Evolutionary conservation across 192 early-diverging fungal genomes (phyloP).

Genomic region (Jimgerdemannia flammicorona): DNA sequence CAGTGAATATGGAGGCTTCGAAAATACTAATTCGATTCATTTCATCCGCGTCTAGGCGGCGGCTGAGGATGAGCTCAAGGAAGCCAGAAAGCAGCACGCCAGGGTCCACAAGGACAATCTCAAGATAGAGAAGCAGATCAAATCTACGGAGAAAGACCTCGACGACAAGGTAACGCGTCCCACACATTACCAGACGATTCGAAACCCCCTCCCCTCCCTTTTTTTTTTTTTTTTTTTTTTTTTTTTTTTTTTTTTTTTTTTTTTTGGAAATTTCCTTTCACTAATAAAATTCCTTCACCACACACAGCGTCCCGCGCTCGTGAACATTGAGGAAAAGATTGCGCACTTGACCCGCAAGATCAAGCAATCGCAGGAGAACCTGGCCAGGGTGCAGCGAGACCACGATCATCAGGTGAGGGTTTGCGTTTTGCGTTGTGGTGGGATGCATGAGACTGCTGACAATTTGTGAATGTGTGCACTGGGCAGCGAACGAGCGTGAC

Average conservation of each 20-base stretch:
- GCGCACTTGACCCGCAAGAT: conserved; percentile 67
- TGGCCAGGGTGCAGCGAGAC: conserved; percentile 35
- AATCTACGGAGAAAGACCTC: conserved; percentile 68
- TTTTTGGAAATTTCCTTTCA: too few relatives aligned
- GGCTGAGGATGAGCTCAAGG: conserved; percentile 54
- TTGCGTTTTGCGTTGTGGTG: too few relatives aligned
- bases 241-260: too few relatives aligned
- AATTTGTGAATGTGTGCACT: too few relatives aligned
- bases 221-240: too few relatives aligned
- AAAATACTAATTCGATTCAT: background rate
- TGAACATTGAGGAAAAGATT: conserved; percentile 72
- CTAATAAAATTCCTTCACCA: background rate
- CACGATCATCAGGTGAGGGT: conserved; percentile 55
- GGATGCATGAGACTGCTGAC: too few relatives aligned
- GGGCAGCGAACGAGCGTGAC: conserved; percentile 18
- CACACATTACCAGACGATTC: too few relatives aligned
- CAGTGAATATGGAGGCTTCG: background rate
- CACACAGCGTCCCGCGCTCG: conserved; percentile 53
- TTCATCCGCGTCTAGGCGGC: conserved; percentile 19
- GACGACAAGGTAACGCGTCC: conserved; percentile 50
- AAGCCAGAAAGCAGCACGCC: conserved; percentile 71
- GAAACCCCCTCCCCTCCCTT: too few relatives aligned
- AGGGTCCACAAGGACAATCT: conserved; percentile 65
- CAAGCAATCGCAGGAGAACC: conserved; percentile 54
- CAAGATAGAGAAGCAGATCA: conserved; percentile 70